Conservation (phyloP, 768 basidiomycete genomes). For the Phlebiopsis flavidoalba region DNA sequence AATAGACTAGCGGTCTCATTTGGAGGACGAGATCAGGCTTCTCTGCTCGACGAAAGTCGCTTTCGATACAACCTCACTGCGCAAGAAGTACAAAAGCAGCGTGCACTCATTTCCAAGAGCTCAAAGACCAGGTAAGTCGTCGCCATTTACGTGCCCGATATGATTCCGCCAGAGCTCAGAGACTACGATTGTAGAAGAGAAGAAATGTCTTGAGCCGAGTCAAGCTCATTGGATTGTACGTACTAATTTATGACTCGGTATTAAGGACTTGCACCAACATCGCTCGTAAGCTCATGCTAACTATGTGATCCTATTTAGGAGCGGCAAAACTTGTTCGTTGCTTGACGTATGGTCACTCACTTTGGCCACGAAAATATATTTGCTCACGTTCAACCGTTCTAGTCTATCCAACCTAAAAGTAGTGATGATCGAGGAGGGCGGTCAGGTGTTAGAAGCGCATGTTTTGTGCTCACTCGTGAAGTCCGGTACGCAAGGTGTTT, state of each 20-base stretch:
- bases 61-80: too few relatives aligned
- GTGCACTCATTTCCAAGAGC: constrained; percentile 17
- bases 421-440: constrained; percentile 74
- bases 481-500: constrained; percentile 22
- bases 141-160: neutral
- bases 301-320: constrained; percentile 32
- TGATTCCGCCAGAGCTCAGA: neutral
- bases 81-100: constrained; percentile 16
- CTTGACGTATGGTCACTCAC: constrained; percentile 37
- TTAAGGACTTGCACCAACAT: neutral
- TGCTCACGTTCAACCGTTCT: neutral
- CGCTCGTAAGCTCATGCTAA: neutral
- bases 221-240: constrained; percentile 71
- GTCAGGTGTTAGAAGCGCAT: constrained; percentile 79
- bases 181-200: constrained; percentile 36
- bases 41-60: too few relatives aligned
- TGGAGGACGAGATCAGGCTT: constrained; percentile 17
- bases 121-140: constrained; percentile 22
- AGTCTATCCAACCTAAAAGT: constrained; percentile 60
- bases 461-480: constrained; percentile 58
- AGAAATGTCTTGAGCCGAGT: constrained; percentile 46
- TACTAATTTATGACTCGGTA: constrained; percentile 41
- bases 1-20: constrained; percentile 9
- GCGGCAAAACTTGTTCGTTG: constrained; percentile 62
- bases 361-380: neutral